phyloP scores from a whole-genome alignment of 331 rosid genomes.

The Pyracantha coccinea region DNA sequence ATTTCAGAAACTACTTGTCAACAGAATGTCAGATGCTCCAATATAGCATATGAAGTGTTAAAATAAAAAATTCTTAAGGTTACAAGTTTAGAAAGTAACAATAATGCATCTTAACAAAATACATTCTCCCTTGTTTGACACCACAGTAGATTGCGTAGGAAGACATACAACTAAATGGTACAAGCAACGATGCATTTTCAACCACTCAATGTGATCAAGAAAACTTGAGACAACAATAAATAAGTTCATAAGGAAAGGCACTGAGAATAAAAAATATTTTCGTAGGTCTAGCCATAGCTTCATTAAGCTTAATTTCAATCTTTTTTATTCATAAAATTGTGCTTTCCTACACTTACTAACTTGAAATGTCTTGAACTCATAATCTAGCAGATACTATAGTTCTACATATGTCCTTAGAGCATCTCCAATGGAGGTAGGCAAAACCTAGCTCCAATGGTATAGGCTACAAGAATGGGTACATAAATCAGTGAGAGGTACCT shows the following conservation, averaged over 20 bases:
- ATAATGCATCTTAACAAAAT: neutral
- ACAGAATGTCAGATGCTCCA: slow-evolving; percentile 8
- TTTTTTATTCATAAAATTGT: neutral
- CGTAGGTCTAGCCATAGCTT: neutral
- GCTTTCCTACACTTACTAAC: neutral
- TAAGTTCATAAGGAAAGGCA: neutral
- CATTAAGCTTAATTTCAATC: neutral
- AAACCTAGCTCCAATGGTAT: too few species aligned
- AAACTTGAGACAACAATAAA: neutral
- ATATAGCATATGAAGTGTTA: neutral
- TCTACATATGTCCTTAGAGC: neutral
- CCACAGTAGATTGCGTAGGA: neutral
- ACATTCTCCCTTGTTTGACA: neutral
- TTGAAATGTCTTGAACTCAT: neutral
- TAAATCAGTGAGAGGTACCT: slow-evolving; percentile 37
- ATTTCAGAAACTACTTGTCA: slow-evolving; percentile 25
- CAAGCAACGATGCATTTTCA: neutral
- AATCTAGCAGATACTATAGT: neutral
- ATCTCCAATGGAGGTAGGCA: too few species aligned
- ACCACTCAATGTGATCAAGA: neutral
- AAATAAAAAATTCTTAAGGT: neutral
- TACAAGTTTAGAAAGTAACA: neutral
- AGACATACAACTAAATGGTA: neutral
- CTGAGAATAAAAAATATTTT: neutral
- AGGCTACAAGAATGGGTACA: neutral